Conservation (phyloP, 495 filamentous ascomycete species). For the Penicillium maclennaniae region DNA sequence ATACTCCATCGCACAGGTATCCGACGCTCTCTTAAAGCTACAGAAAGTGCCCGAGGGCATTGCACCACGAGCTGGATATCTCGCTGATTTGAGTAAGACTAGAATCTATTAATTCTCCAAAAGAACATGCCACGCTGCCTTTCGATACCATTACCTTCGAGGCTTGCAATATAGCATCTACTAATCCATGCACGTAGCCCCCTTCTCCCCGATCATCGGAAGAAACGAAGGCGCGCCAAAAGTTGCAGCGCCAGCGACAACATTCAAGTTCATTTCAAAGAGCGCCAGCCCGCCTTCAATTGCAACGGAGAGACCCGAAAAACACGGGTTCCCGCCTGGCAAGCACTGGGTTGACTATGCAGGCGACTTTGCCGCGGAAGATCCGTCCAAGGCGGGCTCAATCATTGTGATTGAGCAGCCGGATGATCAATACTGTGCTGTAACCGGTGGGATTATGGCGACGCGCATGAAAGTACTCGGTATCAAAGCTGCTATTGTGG, state of each 20-base stretch:
- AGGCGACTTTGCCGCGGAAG: slow-evolving; percentile 19
- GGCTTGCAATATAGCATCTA: not conserved
- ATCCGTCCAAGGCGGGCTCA: slow-evolving; percentile 39
- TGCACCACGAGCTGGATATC: slow-evolving; percentile 48
- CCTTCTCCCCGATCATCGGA: slow-evolving; percentile 32
- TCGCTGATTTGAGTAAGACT: slow-evolving; percentile 57
- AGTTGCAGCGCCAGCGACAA: slow-evolving; percentile 57
- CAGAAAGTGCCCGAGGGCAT: slow-evolving; percentile 42
- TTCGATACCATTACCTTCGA: not conserved
- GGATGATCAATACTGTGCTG: slow-evolving; percentile 54
- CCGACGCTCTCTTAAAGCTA: slow-evolving; percentile 60
- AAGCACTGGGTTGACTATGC: slow-evolving; percentile 59
- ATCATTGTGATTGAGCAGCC: slow-evolving; percentile 61
- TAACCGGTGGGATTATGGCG: slow-evolving; percentile 67
- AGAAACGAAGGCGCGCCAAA: slow-evolving; percentile 31
- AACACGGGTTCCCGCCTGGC: slow-evolving; percentile 35
- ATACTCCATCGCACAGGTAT: slow-evolving; percentile 38
- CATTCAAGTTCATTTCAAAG: slow-evolving; percentile 60
- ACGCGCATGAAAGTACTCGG: slow-evolving; percentile 56
- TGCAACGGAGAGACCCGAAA: slow-evolving; percentile 22
- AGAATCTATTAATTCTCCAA: not conserved
- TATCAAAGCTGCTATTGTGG: slow-evolving; percentile 51
- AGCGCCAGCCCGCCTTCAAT: slow-evolving; percentile 21
- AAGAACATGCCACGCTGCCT: not conserved
- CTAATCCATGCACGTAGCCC: slow-evolving; percentile 13